A percentile compares a stretch with the other conserved stretches of the same genome.
These are phyloP conservation scores for Rubroboletus pulcherrimus DNA, from an alignment of 768 basidiomycete species.

Conservation along the genomic window DNA sequence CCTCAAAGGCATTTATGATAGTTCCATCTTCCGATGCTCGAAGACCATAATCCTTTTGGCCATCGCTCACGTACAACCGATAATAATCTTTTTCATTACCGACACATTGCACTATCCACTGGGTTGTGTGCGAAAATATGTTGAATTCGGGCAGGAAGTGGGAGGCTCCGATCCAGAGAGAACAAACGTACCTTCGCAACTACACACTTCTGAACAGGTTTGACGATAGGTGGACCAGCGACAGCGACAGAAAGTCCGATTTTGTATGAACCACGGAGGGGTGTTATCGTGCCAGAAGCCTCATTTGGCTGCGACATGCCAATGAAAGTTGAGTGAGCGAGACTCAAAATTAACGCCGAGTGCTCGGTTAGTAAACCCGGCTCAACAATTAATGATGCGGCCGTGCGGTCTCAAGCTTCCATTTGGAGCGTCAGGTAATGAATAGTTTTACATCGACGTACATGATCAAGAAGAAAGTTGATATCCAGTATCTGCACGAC, in stretches of 20 bases:
- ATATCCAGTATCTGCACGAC: not conserved
- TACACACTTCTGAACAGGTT: not conserved
- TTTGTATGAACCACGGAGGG: not conserved
- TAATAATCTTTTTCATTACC: not conserved
- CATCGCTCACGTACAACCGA: not conserved
- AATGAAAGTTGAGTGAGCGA: not conserved
- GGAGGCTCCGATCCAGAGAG: not conserved
- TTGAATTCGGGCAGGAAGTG: too few species aligned
- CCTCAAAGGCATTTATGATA: not conserved
- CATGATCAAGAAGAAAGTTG: not conserved
- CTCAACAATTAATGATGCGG: not conserved
- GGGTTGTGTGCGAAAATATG: not conserved
- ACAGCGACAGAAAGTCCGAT: not conserved
- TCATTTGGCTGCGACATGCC: not conserved
- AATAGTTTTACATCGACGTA: not conserved
- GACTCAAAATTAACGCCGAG: not conserved
- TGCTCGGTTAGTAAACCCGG: not conserved
- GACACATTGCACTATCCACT: constrained; percentile 6
- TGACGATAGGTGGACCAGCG: not conserved
- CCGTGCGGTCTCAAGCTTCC: not conserved
- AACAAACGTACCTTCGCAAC: not conserved
- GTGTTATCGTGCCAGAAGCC: not conserved
- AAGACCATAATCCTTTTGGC: not conserved
- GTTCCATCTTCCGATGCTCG: constrained; percentile 1
- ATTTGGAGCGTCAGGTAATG: not conserved